Evolutionary conservation across 2,329 filamentous ascomycete species (phyloP), one percentile per base, ranked within the genome.

Genomic region (Ascochyta viciae-villosae): DNA sequence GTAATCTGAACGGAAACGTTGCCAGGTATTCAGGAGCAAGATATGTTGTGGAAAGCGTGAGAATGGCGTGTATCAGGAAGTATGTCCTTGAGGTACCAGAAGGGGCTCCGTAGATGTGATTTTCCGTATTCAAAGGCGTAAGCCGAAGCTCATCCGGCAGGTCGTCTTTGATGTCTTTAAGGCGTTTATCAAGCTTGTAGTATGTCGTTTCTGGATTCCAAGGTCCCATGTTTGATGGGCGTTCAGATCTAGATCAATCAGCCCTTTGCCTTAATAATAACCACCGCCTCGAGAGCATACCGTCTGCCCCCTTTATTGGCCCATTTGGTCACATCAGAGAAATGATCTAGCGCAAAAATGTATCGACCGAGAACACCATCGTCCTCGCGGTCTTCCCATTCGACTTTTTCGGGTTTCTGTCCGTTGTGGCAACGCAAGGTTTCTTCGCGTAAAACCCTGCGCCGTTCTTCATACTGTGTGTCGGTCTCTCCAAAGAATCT

Each of bases 21-120:
- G 53, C 87, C 24, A 90, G 81, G 58, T 87, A 89, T 68, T 90
- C 87, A 58, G 88, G 81, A 65, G 89, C 86, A 26, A 90, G 78
- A 77, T 89, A 85, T 59, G 91, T 87, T 52, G 83, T 81, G 68
- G 86, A 90, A 2, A 90, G 78, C 1, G 84, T 83, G 55, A 85
- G 83, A 0, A 90, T 81, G 63, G 87, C 86, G 65, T 91, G 89
- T 50, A 91, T 76, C 3, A 89, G 81, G 9, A 87, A 83, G 66
- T 88, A 91, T 7, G 84, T 82, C 41, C 86, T 87, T 1, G 85
- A 85, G 1, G 84, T 85, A 38, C 85, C 82, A 50, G 85, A 56
- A 23, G 53, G 53, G 6, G 53, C n/a, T 23, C 39, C 82, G 57
- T 84, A 85, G 63, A 89, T 86, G 65, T 90, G 87, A 23, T 84